These are phyloP conservation scores for Pseudocohnilembus persalinus DNA, from an alignment of 169 alveolate genomes.

Conservation along the genomic window DNA sequence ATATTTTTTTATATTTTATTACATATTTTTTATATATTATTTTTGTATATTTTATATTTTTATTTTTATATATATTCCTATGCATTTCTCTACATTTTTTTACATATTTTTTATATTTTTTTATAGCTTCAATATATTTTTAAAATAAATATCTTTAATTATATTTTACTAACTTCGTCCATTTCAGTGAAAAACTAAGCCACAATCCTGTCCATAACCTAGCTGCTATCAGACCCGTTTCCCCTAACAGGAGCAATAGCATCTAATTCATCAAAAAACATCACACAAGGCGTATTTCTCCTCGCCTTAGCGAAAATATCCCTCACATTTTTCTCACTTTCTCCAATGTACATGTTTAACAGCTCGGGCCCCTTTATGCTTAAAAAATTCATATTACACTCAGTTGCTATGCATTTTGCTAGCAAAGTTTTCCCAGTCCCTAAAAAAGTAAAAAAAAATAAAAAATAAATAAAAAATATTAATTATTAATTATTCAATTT, in stretches of 20 bases:
- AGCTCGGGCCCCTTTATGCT: conserved; percentile 92
- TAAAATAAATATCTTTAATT: too few relatives aligned
- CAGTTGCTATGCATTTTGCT: conserved; percentile 88
- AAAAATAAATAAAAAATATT: too few relatives aligned
- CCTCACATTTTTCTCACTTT: conserved; percentile 84
- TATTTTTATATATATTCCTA: too few relatives aligned
- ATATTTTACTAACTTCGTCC: conserved; percentile 58
- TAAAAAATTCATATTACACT: conserved; percentile 79
- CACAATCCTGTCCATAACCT: conserved; percentile 93
- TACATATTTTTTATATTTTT: too few relatives aligned
- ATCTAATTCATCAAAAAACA: conserved; percentile 89
- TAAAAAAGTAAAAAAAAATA: conserved; percentile 79
- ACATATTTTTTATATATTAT: too few relatives aligned
- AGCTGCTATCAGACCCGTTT: conserved; percentile 85
- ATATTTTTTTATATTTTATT: too few relatives aligned
- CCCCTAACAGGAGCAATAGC: conserved; percentile 90
- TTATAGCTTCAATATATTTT: too few relatives aligned
- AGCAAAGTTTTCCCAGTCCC: conserved; percentile 88
- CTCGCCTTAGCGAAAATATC: conserved; percentile 82
- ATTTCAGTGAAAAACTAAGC: conserved; percentile 85
- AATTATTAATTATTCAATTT: too few relatives aligned
- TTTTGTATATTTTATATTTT: too few relatives aligned
- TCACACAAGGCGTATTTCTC: conserved; percentile 76
- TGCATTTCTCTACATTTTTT: too few relatives aligned
- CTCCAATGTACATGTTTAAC: conserved; percentile 90